Evolutionary conservation across 768 basidiomycete genomes (phyloP).

Genomic region (Kwoniella botswanensis): DNA sequence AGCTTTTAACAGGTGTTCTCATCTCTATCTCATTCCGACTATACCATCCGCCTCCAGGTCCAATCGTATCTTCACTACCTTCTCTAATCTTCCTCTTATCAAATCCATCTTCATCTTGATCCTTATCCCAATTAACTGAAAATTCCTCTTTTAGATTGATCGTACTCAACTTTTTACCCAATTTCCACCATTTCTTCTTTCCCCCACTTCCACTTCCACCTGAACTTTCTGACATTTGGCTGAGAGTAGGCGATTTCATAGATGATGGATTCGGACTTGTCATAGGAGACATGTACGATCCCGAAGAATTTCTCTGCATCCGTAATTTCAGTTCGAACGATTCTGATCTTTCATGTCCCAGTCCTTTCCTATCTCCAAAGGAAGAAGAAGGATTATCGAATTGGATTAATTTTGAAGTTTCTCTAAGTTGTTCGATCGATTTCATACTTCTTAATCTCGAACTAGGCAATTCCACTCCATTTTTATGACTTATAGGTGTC

Average conservation of each 20-base stretch:
- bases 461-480: constrained; percentile 11
- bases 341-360: constrained; percentile 29
- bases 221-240: constrained; percentile 10
- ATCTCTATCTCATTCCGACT: constrained; percentile 6
- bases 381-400: neutral
- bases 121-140: neutral
- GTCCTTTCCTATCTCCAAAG: neutral
- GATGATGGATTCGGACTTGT: neutral
- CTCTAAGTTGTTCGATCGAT: constrained; percentile 32
- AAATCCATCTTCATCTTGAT: neutral
- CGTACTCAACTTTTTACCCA: constrained; percentile 22
- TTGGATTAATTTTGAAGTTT: constrained; percentile 25
- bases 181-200: constrained; percentile 49
- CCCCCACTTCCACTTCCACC: constrained; percentile 10
- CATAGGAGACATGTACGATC: constrained; percentile 12
- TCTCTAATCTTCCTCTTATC: constrained; percentile 28
- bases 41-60: constrained; percentile 2
- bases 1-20: constrained; percentile 11
- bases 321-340: constrained; percentile 40
- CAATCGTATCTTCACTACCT: constrained; percentile 34
- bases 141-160: constrained; percentile 8
- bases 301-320: constrained; percentile 14
- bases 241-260: constrained; percentile 2
- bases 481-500: constrained; percentile 13
- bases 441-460: constrained; percentile 23